Evolutionary conservation across 2,329 filamentous ascomycete genomes (phyloP).

Genomic region (Esteya vermicola): DNA sequence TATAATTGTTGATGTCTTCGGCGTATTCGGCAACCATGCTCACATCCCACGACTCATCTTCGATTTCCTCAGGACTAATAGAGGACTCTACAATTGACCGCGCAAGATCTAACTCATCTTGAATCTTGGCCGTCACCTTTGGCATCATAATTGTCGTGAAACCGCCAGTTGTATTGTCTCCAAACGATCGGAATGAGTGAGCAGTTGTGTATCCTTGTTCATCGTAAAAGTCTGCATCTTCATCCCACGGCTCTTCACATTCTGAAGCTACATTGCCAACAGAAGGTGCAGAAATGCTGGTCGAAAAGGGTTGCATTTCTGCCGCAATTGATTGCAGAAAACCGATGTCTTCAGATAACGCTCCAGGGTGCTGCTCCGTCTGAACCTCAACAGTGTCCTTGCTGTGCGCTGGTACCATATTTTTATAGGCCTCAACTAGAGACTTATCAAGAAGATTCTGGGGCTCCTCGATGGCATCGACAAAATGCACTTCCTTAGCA

Average conservation of each 20-base stretch:
- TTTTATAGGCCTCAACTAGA: too few relatives aligned
- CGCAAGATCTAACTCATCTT: conserved; percentile 56
- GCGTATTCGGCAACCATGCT: conserved; percentile 97
- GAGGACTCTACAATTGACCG: conserved; percentile 52
- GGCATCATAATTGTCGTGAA: conserved; percentile 54
- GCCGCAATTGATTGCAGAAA: too few relatives aligned
- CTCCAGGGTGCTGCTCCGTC: too few relatives aligned
- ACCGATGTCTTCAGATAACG: too few relatives aligned
- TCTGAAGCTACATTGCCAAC: conserved; percentile 23
- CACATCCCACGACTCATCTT: conserved; percentile 84
- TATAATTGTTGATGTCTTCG: conserved; percentile 89
- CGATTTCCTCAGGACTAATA: conserved; percentile 57
- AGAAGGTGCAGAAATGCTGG: too few relatives aligned
- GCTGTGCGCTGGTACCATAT: too few relatives aligned
- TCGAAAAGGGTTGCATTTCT: too few relatives aligned
- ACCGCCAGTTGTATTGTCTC: conserved; percentile 40
- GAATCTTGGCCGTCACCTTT: conserved; percentile 50
- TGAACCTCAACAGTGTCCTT: too few relatives aligned
- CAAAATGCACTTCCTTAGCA: conserved; percentile 24
- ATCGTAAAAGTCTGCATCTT: conserved; percentile 55
- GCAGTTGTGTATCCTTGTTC: conserved; percentile 66
- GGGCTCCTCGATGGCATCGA: conserved; percentile 31
- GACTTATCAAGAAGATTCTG: not conserved
- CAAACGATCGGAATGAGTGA: conserved; percentile 61
- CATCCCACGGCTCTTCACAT: conserved; percentile 63